Evolutionary conservation across 495 filamentous ascomycete genomes (phyloP), one percentile per base, ranked within the genome.

Genomic region (Neurospora sp.): DNA sequence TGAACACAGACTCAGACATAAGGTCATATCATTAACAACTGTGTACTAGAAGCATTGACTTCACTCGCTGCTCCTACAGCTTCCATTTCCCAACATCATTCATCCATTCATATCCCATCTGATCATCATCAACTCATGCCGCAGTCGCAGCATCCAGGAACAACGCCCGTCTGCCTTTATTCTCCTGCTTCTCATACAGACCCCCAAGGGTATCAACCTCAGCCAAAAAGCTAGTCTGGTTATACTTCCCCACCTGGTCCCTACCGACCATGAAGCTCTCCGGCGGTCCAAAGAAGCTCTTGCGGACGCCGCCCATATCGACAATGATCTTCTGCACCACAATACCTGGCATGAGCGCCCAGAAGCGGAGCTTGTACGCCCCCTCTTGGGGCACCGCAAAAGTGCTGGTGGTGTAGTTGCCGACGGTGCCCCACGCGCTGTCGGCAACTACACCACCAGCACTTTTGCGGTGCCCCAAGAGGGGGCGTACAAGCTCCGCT

Each of bases 321-420:
- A 93, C 69, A 8, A 92, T 82, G 40, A 92, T 82, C 81, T 91
- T 92, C 82, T 92, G 88, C 65, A 93, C 83, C n/a, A 91, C 82
- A 2, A 92, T 81, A 27, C 88, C 88, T 45, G 89, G 85, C 82
- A 91, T 88, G 69, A 91, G 80, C 35, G 86, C 83, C 87, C 89
- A 90, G 27, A 93, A 71, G 69, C 87, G 87, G 70, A 92, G 77
- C 40, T 82, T 89, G 74, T 91, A 87, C 65, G 83, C 83, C 10
- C 89, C 89, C 71, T 82, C 79, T 10, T 72, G 74, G 10, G 81
- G 73, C 9, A 87, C 81, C 40, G 78, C 78, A 78, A 87, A 89
- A 31, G 71, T 85, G 40, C 86, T 89, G 27, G 85, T 88, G 7
- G 85, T 88, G 20, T 79, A 86, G 59, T 84, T 82, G n/a, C 73